Evolutionary conservation across 1,284 basidiomycete genomes (phyloP), one percentile per base, ranked within the genome.

Genomic region (Porodaedalea pini): DNA sequence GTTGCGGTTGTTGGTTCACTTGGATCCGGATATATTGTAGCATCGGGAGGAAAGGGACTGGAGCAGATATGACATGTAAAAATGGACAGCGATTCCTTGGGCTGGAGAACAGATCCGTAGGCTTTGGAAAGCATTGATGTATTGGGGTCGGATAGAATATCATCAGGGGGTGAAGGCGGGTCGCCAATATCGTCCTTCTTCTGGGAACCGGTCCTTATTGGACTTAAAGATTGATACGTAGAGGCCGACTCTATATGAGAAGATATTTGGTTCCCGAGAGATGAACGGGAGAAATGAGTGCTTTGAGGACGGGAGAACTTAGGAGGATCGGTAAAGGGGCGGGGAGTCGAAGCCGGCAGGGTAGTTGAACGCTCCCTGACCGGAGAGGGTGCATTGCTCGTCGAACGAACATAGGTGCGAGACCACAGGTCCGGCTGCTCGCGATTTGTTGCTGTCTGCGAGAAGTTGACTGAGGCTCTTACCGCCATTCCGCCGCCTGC

Each of bases 21-120:
- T 27, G 86, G 88, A 63, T 90, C 83, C 1, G 90, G 90, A 66
- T 90, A 92, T 60, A 92, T 88, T 31, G 89, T 91, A 21, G 86
- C 82, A 68, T 92, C 88, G 1, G 88, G 88, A 48, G 82, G 79
- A 66, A 92, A 92, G 3, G 77, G 73, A 0, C 75, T 70, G 7
- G 74, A 72, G 65, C 89, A 92, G n/a, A 81, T 68, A 36, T 78
- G 77, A 67, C 89, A 92, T 3, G 80, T 78, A 65, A 86, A 85
- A 11, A 80, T 78, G 8, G 77, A 70, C 23, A 90, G 75, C 5
- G 83, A 78, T 66, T 88, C 86, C 64, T 84, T 85, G n/a, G 86
- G 81, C 66, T 91, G 89, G 19, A 92, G 73, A 27, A 92, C 78
- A 0, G 88, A 90, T 31, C 89, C 89, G 63, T 90, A 91, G 7